A percentile compares a stretch with the other conserved stretches of the same genome.
These are phyloP conservation scores for Margaritispora aquatica DNA, from an alignment of 495 filamentous ascomycete genomes.

Conservation along the genomic window DNA sequence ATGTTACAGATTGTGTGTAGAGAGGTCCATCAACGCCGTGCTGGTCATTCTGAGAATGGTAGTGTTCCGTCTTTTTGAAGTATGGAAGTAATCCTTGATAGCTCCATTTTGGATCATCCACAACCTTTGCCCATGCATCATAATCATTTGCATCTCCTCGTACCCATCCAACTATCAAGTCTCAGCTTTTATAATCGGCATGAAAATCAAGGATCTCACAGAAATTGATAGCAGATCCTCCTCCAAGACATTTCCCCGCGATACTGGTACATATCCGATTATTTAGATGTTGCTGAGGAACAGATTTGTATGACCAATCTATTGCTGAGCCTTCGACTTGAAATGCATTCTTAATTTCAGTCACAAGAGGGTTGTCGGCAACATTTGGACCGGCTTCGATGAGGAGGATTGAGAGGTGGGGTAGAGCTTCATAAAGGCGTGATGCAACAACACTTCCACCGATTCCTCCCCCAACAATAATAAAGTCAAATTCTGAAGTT, in stretches of 20 bases:
- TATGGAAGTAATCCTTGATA: conserved; percentile 31
- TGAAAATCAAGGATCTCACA: background rate
- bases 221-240: conserved; percentile 30
- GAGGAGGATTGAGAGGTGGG: conserved; percentile 35
- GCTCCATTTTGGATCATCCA: conserved; percentile 32
- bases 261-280: conserved; percentile 19
- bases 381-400: conserved; percentile 46
- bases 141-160: conserved; percentile 32
- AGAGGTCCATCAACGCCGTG: conserved; percentile 42
- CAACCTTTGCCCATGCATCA: conserved; percentile 31
- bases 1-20: conserved; percentile 7
- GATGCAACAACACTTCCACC: conserved; percentile 74
- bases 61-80: conserved; percentile 25
- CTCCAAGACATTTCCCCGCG: conserved; percentile 33
- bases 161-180: conserved; percentile 26
- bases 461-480: conserved; percentile 79
- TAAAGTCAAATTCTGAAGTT: conserved; percentile 58
- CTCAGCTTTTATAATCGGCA: background rate
- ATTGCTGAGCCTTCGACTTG: conserved; percentile 22
- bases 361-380: conserved; percentile 9
- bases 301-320: conserved; percentile 30
- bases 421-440: conserved; percentile 35
- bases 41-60: conserved; percentile 18
- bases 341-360: conserved; percentile 6
- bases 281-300: conserved; percentile 25